Evolutionary conservation across 352 stramenopile genomes (phyloP), one percentile per base, ranked within the genome.

Genomic region (Globisporangium acanthophoron): DNA sequence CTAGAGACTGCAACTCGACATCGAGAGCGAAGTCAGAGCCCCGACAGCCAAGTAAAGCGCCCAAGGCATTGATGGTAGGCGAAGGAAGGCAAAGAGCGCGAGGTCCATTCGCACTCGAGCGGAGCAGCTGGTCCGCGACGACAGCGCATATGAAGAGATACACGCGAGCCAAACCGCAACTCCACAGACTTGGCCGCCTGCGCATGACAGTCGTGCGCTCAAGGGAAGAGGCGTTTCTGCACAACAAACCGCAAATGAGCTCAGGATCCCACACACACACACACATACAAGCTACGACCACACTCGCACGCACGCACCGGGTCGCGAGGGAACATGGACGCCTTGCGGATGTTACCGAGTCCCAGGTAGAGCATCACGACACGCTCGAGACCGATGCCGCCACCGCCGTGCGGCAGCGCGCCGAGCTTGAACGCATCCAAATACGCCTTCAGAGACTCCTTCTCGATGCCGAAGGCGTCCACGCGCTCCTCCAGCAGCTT

Each of bases 351-450:
- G 90, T 99, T 99, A 69, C 96, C 94, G 18, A 99, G 85, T 18
- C 96, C 97, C 27, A 99, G 81, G 76, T 98, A 99, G 39, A 99
- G 87, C 88, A 99, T 99, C 37, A 99, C 96, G 37, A 99, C 97
- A 55, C 97, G 89, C 73, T 99, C 97, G 20, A 99, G 73, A 59
- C 97, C 97, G 73, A 99, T 98, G 56, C 97, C 97, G 64, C 96
- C 97, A 43, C 97, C 97, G 43, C 92, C 97, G 76, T 99, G 97
- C 39, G 97, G 97, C n/a, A 98, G 80, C 16, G 97, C 97, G 48
- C 97, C 97, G 64, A 98, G 94, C 65, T 97, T 96, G 83, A 99
- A 99, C 18, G 97, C 96, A 68, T 99, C 93, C 18, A 99, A 88
- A 76, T 99, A 99, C 46, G 74, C 88, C 66, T 97, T 88, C 72